A percentile compares a stretch with the other conserved stretches of the same genome.
phyloP scores from a whole-genome alignment of 345 rosid species.

The Euphorbia lathyris region DNA sequence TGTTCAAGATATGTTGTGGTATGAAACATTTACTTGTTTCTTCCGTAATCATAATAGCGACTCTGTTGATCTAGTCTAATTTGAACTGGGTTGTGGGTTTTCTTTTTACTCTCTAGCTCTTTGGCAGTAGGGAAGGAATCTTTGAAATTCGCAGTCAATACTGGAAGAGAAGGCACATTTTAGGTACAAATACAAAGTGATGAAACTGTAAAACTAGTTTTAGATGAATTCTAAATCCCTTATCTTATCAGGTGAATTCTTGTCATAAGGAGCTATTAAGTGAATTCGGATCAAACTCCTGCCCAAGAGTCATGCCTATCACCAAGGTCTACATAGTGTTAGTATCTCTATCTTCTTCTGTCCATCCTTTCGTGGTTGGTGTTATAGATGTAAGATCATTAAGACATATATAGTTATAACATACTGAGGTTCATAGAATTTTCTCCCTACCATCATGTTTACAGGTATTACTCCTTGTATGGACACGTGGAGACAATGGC shows the following conservation, averaged over 20 bases:
- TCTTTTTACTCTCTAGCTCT: too few species aligned
- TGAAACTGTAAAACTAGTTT: neutral
- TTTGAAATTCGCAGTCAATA: too few species aligned
- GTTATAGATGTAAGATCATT: neutral
- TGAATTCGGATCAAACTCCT: neutral
- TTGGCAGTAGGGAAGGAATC: too few species aligned
- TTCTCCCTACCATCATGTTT: neutral
- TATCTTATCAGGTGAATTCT: neutral
- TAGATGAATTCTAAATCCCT: neutral
- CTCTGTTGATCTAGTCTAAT: too few species aligned
- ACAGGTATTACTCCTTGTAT: conserved; percentile 69
- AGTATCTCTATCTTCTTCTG: neutral
- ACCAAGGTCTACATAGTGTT: conserved; percentile 24
- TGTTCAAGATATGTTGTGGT: neutral
- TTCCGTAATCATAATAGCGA: neutral
- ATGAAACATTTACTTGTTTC: too few species aligned
- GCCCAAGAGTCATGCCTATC: conserved; percentile 12
- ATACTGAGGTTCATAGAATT: neutral
- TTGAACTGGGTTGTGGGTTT: too few species aligned
- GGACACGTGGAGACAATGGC: conserved; percentile 95
- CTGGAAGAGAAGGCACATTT: too few species aligned
- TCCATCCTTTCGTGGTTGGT: neutral
- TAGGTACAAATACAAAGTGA: too few species aligned
- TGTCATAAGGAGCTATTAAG: neutral
- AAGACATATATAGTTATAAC: neutral